A percentile compares a stretch with the other conserved stretches of the same genome.
Evolutionary conservation across 805 yeast species (phyloP).

Genomic region (Sugiyamaella marilandica): DNA sequence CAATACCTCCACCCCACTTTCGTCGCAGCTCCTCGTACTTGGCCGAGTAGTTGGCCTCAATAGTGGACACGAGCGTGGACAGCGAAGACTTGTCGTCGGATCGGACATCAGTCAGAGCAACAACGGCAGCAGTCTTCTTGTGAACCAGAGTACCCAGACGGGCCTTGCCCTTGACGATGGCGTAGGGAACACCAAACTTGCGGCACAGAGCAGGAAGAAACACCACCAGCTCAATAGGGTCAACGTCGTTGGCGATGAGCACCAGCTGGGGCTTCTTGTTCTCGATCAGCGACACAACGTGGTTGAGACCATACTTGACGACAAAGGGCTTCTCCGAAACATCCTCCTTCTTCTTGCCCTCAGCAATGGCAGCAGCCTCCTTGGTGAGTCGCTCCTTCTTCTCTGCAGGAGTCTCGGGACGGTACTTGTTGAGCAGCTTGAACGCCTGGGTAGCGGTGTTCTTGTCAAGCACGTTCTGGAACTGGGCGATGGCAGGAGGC

Average conservation of each 20-base stretch:
- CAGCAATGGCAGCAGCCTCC: conserved; percentile 99
- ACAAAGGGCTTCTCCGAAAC: conserved; percentile 95
- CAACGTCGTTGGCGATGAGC: conserved; percentile 97
- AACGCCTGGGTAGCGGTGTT: conserved; percentile 97
- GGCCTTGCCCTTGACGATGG: conserved; percentile 97
- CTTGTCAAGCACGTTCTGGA: conserved; percentile 94
- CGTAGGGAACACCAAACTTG: conserved; percentile 99
- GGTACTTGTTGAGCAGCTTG: conserved; percentile 97
- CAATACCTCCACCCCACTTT: conserved; percentile 99
- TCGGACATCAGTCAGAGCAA: conserved; percentile 92
- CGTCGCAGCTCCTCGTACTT: conserved; percentile 94
- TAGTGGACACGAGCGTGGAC: conserved; percentile 86
- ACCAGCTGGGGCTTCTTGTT: conserved; percentile 98
- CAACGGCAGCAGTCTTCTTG: conserved; percentile 96
- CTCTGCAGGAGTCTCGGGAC: conserved; percentile 96
- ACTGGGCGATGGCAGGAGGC: conserved; percentile 97
- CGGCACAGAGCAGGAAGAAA: conserved; percentile 98
- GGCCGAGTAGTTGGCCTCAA: conserved; percentile 88
- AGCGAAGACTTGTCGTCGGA: conserved; percentile 93
- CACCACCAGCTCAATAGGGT: conserved; percentile 96
- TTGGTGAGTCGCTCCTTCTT: conserved; percentile 98
- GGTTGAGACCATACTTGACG: conserved; percentile 98
- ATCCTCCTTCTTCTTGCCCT: conserved; percentile 95
- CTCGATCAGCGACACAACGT: conserved; percentile 94
- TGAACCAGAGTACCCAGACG: conserved; percentile 96